These are phyloP conservation scores for Chaetomiaceae sp. DNA, from an alignment of 2,329 filamentous ascomycete genomes.

Conservation along the genomic window DNA sequence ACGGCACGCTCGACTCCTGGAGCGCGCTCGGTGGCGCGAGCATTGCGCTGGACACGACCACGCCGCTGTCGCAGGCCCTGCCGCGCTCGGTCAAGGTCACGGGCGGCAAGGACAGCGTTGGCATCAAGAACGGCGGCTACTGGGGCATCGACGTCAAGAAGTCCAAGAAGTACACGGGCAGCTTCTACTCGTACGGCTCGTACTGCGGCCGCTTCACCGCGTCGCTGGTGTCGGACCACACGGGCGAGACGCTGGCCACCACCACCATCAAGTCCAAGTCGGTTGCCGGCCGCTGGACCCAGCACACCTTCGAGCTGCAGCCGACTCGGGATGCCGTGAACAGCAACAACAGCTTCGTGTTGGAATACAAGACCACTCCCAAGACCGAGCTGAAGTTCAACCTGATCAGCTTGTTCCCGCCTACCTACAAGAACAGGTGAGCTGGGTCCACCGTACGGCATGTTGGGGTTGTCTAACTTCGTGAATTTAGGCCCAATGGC, in stretches of 20 bases:
- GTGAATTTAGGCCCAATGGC: slow-evolving; percentile 4
- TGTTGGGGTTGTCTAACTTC: neutral
- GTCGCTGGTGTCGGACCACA: slow-evolving; percentile 2
- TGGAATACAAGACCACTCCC: neutral
- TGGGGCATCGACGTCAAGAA: slow-evolving; percentile 9
- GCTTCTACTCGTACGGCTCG: slow-evolving; percentile 1
- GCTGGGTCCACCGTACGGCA: neutral
- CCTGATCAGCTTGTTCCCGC: slow-evolving; percentile 8
- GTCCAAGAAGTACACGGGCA: slow-evolving; percentile 1
- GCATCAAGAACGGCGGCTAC: slow-evolving; percentile 4
- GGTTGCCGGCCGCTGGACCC: neutral
- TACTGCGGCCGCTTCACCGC: neutral
- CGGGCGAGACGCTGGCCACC: slow-evolving; percentile 1
- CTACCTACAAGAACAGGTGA: slow-evolving; percentile 7
- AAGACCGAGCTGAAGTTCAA: slow-evolving; percentile 6
- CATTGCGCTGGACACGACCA: neutral
- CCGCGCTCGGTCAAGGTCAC: slow-evolving; percentile 2
- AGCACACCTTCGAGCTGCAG: slow-evolving; percentile 2
- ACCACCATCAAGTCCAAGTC: slow-evolving; percentile 3
- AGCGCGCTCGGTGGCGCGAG: neutral
- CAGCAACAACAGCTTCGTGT: slow-evolving; percentile 8
- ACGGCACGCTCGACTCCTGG: neutral
- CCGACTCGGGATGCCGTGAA: slow-evolving; percentile 5
- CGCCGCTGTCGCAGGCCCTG: slow-evolving; percentile 3
- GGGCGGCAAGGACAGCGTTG: neutral